Evolutionary conservation across 1,139 yeast genomes (phyloP).

Genomic region (Debaryomyces sp.): DNA sequence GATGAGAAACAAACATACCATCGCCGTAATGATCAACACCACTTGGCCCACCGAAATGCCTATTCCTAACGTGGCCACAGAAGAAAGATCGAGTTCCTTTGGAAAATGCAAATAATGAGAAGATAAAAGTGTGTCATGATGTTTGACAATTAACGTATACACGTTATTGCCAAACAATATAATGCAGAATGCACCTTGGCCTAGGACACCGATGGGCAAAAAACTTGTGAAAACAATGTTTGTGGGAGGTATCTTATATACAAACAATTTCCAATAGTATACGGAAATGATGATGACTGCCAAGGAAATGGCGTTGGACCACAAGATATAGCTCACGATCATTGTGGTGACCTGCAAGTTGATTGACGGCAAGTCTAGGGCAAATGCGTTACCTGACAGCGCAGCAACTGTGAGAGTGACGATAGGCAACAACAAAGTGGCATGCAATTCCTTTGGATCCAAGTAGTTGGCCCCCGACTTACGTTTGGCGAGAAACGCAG

Average conservation of each 20-base stretch:
- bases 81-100: not conserved
- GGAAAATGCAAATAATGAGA: slow-evolving; percentile 7
- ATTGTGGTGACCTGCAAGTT: slow-evolving; percentile 54
- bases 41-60: slow-evolving; percentile 19
- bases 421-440: slow-evolving; percentile 64
- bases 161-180: slow-evolving; percentile 55
- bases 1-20: slow-evolving; percentile 51
- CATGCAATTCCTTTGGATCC: slow-evolving; percentile 32
- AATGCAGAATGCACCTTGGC: slow-evolving; percentile 79
- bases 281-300: slow-evolving; percentile 61
- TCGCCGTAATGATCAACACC: slow-evolving; percentile 19
- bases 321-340: slow-evolving; percentile 56
- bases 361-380: slow-evolving; percentile 40
- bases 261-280: slow-evolving; percentile 59
- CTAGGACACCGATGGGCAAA: slow-evolving; percentile 49
- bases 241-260: slow-evolving; percentile 60
- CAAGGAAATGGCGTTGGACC: slow-evolving; percentile 68
- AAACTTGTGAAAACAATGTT: slow-evolving; percentile 25
- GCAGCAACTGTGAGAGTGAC: slow-evolving; percentile 78
- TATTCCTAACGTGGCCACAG: slow-evolving; percentile 5
- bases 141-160: slow-evolving; percentile 19
- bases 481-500: slow-evolving; percentile 38
- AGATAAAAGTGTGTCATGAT: slow-evolving; percentile 4
- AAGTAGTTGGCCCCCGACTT: slow-evolving; percentile 21
- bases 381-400: slow-evolving; percentile 63